Conservation (phyloP, 163 green algal genomes). For the Volvox carteri region DNA sequence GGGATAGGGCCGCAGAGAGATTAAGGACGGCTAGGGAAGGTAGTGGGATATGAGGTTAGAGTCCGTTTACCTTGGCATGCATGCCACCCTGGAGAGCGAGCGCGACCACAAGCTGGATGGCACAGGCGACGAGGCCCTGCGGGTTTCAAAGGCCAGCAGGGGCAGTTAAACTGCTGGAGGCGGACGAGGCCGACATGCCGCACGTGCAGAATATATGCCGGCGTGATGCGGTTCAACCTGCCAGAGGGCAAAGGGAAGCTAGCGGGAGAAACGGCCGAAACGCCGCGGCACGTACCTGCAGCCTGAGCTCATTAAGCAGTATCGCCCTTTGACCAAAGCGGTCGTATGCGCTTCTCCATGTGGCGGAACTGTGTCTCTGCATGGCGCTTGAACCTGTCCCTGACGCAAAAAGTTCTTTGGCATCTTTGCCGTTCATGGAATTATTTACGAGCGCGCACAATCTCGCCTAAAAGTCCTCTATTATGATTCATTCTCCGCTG, state of each 20-base stretch:
- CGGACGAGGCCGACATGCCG: too few relatives aligned
- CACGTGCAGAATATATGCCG: too few relatives aligned
- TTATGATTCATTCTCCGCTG: too few relatives aligned
- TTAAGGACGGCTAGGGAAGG: too few relatives aligned
- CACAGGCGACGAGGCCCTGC: not conserved
- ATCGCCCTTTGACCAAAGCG: not conserved
- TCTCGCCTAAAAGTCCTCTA: too few relatives aligned
- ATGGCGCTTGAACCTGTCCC: not conserved
- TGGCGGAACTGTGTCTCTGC: not conserved
- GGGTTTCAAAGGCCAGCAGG: not conserved
- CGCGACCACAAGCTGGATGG: slow-evolving; percentile 15
- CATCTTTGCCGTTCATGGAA: not conserved
- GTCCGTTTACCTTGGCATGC: not conserved
- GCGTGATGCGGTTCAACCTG: too few relatives aligned
- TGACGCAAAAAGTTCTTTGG: not conserved
- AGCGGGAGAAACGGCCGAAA: too few relatives aligned
- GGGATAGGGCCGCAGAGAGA: too few relatives aligned
- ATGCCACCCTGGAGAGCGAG: not conserved
- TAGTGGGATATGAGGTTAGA: too few relatives aligned
- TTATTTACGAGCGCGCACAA: not conserved
- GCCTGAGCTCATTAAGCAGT: not conserved
- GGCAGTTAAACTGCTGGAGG: not conserved
- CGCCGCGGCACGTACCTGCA: not conserved
- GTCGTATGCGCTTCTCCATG: not conserved
- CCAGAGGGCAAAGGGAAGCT: too few relatives aligned